phyloP scores from a whole-genome alignment of 2,329 filamentous ascomycete species.

The Hypoxylon sp. region DNA sequence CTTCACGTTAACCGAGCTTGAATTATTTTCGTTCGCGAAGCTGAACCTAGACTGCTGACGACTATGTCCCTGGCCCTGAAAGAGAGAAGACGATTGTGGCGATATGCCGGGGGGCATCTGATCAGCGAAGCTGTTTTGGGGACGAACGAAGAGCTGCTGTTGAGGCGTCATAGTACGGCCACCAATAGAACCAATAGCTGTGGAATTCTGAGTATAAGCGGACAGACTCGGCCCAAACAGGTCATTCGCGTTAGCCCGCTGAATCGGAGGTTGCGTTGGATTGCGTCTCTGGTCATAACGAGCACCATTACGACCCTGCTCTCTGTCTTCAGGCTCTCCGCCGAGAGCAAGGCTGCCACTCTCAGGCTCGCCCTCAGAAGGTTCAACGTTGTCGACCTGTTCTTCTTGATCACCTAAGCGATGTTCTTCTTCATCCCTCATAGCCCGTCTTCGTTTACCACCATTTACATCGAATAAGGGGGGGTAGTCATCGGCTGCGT shows the following conservation, averaged over 20 bases:
- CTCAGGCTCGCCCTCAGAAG: conserved; percentile 80
- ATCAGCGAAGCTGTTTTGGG: conserved; percentile 70
- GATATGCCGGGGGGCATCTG: conserved; percentile 71
- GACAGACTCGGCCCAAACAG: conserved; percentile 68
- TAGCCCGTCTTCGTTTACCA: conserved; percentile 82
- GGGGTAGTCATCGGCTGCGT: conserved; percentile 63
- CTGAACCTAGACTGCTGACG: conserved; percentile 89
- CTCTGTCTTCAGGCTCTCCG: conserved; percentile 89
- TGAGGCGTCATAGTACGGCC: conserved; percentile 83
- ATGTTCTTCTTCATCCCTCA: conserved; percentile 78
- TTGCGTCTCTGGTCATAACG: conserved; percentile 70
- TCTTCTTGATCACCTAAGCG: conserved; percentile 64
- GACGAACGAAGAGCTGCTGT: conserved; percentile 79
- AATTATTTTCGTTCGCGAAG: conserved; percentile 81
- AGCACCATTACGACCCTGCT: conserved; percentile 64
- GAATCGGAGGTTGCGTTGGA: conserved; percentile 81
- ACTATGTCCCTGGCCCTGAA: conserved; percentile 75
- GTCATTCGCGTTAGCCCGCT: conserved; percentile 68
- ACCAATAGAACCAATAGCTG: conserved; percentile 70
- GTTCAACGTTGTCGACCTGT: conserved; percentile 58
- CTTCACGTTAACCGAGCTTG: conserved; percentile 75
- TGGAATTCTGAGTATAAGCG: conserved; percentile 61
- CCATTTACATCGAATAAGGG: conserved; percentile 86
- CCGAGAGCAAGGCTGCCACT: conserved; percentile 88
- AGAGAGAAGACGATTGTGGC: conserved; percentile 63